Conservation (phyloP, 2,329 filamentous ascomycete species). For the Coniochaeta prunicola region DNA sequence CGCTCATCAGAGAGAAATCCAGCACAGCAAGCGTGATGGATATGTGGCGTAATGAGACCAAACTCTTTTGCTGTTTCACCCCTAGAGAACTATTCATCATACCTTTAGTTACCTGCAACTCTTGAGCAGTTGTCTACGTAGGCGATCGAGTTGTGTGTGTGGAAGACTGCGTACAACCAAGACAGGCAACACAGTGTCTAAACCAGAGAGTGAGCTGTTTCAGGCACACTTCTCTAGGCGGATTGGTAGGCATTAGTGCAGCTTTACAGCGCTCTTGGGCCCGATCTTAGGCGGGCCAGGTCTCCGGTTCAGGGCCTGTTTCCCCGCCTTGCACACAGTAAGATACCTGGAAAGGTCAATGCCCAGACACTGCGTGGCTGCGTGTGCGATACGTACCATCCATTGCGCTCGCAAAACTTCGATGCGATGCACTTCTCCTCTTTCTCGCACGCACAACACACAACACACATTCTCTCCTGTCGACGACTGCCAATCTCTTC, state of each 20-base stretch:
- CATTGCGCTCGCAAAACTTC: constrained; percentile 14
- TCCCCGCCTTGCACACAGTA: not conserved
- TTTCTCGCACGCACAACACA: constrained; percentile 16
- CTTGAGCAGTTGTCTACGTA: too few relatives aligned
- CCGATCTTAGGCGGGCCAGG: not conserved
- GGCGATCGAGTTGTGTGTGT: not conserved
- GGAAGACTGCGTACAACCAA: not conserved
- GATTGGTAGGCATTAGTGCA: not conserved
- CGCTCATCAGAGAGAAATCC: not conserved
- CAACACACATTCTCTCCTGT: constrained; percentile 5
- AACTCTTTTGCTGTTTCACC: not conserved
- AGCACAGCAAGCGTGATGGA: not conserved
- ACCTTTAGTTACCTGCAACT: too few relatives aligned
- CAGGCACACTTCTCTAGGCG: not conserved
- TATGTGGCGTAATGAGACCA: not conserved
- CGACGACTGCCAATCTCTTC: constrained; percentile 1
- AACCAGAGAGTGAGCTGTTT: not conserved
- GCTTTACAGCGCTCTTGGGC: not conserved
- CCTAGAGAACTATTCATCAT: not conserved
- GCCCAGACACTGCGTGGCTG: not conserved
- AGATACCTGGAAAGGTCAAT: too few relatives aligned
- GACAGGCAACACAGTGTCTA: not conserved
- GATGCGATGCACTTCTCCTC: constrained; percentile 23
- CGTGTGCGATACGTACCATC: not conserved
- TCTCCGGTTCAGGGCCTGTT: not conserved